Conservation (phyloP, 2,329 filamentous ascomycete genomes). For the Penicillium sp. region DNA sequence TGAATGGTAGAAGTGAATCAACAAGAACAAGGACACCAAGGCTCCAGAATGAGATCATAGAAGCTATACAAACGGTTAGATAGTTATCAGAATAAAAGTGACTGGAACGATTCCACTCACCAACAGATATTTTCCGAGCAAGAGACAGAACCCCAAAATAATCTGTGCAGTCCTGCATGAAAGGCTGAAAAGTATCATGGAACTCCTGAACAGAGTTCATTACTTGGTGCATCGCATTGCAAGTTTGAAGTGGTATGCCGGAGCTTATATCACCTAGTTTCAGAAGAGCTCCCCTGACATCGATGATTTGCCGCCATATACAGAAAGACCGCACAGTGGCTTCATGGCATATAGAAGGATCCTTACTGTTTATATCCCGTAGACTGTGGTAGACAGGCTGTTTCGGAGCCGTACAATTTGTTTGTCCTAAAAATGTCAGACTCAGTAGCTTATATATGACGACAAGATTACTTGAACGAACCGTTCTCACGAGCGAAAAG, state of each 20-base stretch:
- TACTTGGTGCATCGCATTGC: background rate
- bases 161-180: constrained; percentile 11
- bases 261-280: background rate
- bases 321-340: constrained; percentile 2
- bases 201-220: constrained; percentile 5
- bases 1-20: constrained; percentile 8
- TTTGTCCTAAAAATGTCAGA: background rate
- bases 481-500: background rate
- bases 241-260: background rate
- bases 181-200: constrained; percentile 9
- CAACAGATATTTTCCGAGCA: constrained; percentile 13
- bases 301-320: constrained; percentile 18
- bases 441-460: background rate
- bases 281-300: constrained; percentile 5
- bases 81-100: too few relatives aligned
- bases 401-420: background rate
- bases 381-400: background rate
- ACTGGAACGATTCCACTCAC: constrained; percentile 1
- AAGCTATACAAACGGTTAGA: constrained; percentile 8
- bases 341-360: background rate
- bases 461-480: background rate
- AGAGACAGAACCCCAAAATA: constrained; percentile 12
- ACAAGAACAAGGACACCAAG: constrained; percentile 19
- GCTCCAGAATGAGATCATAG: constrained; percentile 20
- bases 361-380: background rate